Conservation (phyloP, 2,329 filamentous ascomycete species). For the Trichoderma harzianum region DNA sequence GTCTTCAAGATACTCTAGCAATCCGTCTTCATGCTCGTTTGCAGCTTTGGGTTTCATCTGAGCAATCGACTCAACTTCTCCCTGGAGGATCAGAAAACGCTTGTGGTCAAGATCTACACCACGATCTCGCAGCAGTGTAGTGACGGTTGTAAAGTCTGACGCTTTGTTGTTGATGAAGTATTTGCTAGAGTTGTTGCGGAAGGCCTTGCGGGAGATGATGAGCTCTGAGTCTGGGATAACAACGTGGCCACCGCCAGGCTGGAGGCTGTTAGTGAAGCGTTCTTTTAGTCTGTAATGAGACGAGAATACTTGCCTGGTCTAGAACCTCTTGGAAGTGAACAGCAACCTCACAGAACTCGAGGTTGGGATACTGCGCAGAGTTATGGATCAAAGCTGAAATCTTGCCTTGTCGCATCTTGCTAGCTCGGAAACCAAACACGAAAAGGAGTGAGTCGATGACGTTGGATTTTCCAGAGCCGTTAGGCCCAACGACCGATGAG, state of each 20-base stretch:
- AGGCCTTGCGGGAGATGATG: conserved; percentile 85
- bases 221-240: conserved; percentile 80
- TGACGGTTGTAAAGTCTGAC: conserved; percentile 90
- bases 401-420: conserved; percentile 99
- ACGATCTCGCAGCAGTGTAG: conserved; percentile 76
- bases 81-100: conserved; percentile 93
- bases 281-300: not conserved
- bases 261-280: conserved; percentile 21
- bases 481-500: conserved; percentile 95
- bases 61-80: conserved; percentile 96
- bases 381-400: conserved; percentile 98
- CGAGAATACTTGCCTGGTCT: conserved; percentile 58
- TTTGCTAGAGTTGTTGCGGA: conserved; percentile 97
- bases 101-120: conserved; percentile 98
- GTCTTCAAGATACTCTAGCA: conserved; percentile 95
- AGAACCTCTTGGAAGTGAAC: conserved; percentile 96
- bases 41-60: conserved; percentile 98
- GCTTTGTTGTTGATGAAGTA: conserved; percentile 93
- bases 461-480: conserved; percentile 97
- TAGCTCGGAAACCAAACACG: conserved; percentile 98
- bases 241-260: conserved; percentile 70
- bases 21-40: conserved; percentile 92
- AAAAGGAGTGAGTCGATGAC: conserved; percentile 97
- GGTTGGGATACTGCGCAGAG: conserved; percentile 78
- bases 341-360: conserved; percentile 91